Evolutionary conservation across 176 grass and related monocot species (phyloP), one percentile per base, ranked within the genome.

Genomic region (Eleusine coracana): DNA sequence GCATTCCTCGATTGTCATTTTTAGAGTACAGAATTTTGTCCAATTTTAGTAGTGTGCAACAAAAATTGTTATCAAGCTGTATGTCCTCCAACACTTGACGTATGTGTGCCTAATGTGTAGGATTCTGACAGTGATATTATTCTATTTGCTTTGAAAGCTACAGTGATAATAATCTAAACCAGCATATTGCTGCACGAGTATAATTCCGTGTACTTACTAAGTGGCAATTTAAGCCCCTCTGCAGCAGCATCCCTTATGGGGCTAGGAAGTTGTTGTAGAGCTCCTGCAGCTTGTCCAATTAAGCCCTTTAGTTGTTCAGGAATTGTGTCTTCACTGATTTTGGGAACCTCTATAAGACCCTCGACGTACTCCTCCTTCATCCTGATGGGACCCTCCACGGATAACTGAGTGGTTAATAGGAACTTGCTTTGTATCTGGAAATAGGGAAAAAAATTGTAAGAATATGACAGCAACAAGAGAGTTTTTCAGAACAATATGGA

Each of bases 321-420:
- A 8, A 99, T 15, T 59, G 91, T 83, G 60, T 93, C 89, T 65
- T 90, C 75, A 40, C 81, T 96, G 58, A 99, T 85, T 65, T 81
- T 88, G 31, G 96, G 96, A 18, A 86, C 90, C 85, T 96, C 93
- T 40, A 99, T 84, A 75, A 88, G 73, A 6, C 79, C 89, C 71
- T 99, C 93, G 0, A 89, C 5, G 27, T 96, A 99, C 68, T 99
- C 93, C 89, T 99, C 96, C 82, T 93, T 99, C 91, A 99, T 90
- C 76, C 96, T 82, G 13, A 89, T 87, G 65, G 93, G 96, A 23
- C 96, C 96, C 83, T 99, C 96, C 31, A 96, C 83, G 0, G 96
- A 92, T 60, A 99, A 64, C 52, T 89, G 92, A 46, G 93, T 96
- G 15, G 96, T 96, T 83, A 99, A 40, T 13, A 89, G 70, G 7